These are phyloP conservation scores for Naganishia vishniacii DNA, from an alignment of 768 basidiomycete species.

Conservation along the genomic window DNA sequence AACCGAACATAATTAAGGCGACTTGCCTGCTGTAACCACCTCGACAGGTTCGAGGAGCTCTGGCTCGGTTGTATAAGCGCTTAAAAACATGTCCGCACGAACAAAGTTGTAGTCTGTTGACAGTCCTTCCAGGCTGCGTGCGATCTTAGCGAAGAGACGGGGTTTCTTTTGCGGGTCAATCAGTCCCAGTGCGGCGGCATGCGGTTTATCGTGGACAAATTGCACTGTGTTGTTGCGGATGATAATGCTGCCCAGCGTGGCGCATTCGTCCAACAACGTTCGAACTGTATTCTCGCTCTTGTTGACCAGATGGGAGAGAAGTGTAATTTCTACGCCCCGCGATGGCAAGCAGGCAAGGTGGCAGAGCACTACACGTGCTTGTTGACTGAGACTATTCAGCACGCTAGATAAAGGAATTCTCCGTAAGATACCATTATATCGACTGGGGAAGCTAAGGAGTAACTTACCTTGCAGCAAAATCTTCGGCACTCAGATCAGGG, in stretches of 20 bases:
- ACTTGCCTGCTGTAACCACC: not conserved
- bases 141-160: not conserved
- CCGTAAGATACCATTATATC: not conserved
- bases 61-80: not conserved
- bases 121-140: not conserved
- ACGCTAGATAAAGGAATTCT: not conserved
- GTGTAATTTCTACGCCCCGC: conserved; percentile 26
- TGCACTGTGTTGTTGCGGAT: conserved; percentile 19
- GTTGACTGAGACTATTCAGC: conserved; percentile 4
- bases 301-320: not conserved
- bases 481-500: conserved; percentile 8
- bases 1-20: too few species aligned
- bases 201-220: conserved; percentile 37
- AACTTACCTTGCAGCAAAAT: conserved; percentile 17
- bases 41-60: not conserved
- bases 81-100: conserved; percentile 3
- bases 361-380: conserved; percentile 23
- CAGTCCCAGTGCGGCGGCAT: conserved; percentile 12
- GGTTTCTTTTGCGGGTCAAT: not conserved
- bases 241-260: conserved; percentile 2
- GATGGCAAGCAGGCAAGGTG: conserved; percentile 34
- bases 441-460: not conserved
- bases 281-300: not conserved
- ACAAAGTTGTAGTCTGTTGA: conserved; percentile 12
- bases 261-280: not conserved